These are phyloP conservation scores for Leavenworthia alabamica DNA, from an alignment of 345 rosid genomes.

Conservation along the genomic window DNA sequence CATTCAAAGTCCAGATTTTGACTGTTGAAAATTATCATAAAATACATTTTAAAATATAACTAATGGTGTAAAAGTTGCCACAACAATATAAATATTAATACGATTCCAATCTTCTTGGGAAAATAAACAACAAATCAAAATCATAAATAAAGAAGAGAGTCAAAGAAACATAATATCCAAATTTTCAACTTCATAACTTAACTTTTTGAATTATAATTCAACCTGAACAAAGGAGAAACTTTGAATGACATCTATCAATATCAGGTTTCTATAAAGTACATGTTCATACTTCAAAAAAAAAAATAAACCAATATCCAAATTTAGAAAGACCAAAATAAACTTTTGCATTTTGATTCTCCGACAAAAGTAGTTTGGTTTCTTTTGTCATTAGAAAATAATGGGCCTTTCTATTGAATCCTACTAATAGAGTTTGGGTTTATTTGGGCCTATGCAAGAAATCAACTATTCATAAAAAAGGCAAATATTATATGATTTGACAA, in stretches of 20 bases:
- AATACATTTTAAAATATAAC: not conserved
- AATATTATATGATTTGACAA: constrained; percentile 1
- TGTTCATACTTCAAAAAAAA: constrained; percentile 15
- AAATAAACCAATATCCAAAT: not conserved
- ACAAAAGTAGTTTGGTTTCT: not conserved
- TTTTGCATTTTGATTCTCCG: not conserved
- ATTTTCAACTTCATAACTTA: constrained; percentile 19
- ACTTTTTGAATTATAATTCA: not conserved
- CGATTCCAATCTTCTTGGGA: constrained; percentile 24
- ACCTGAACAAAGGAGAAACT: constrained; percentile 6
- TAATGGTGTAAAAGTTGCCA: not conserved
- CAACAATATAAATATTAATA: constrained; percentile 5
- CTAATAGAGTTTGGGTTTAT: not conserved
- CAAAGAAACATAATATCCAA: constrained; percentile 27
- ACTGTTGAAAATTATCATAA: constrained; percentile 23
- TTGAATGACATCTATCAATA: constrained; percentile 19
- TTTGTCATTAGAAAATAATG: not conserved
- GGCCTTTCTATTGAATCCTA: not conserved
- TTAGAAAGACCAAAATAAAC: not conserved
- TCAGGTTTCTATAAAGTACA: constrained; percentile 5
- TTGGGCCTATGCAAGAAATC: too few relatives aligned
- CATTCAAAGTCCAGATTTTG: constrained; percentile 30
- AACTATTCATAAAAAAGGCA: too few relatives aligned
- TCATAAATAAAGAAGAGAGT: constrained; percentile 11
- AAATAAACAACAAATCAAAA: not conserved